Percentiles rank a stretch among this genome's conserved stretches.
phyloP scores from a whole-genome alignment of 2,329 filamentous ascomycete species.

The Pseudopithomyces chartarum region DNA sequence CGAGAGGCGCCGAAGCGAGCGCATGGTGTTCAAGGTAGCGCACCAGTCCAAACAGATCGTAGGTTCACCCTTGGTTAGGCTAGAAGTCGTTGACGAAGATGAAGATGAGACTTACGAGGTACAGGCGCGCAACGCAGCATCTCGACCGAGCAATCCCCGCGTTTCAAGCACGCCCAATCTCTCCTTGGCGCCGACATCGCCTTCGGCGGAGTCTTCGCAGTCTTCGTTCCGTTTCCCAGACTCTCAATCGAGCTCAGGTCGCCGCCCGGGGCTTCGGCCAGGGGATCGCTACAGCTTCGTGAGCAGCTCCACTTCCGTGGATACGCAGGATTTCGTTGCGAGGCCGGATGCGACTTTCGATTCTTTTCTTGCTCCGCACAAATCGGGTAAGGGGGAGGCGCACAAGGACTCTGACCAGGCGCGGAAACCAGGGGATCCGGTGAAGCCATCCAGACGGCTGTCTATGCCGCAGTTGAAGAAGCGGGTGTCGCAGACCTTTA shows the following conservation, averaged over 20 bases:
- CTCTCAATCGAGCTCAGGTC: not conserved
- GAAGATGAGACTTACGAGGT: constrained; percentile 1
- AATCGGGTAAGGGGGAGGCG: constrained; percentile 32
- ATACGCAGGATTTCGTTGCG: constrained; percentile 8
- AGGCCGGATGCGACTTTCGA: constrained; percentile 31
- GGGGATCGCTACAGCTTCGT: constrained; percentile 10
- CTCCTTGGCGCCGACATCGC: not conserved
- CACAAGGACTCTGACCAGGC: constrained; percentile 18
- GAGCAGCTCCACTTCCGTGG: constrained; percentile 17
- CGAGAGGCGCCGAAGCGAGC: constrained; percentile 15
- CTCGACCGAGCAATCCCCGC: constrained; percentile 11
- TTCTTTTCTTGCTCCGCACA: constrained; percentile 28
- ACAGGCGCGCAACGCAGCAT: constrained; percentile 7
- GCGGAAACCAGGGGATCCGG: constrained; percentile 3
- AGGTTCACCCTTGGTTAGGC: constrained; percentile 9
- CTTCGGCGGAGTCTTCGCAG: not conserved
- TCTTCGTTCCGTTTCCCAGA: not conserved
- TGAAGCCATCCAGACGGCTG: not conserved
- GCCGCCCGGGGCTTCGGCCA: constrained; percentile 8
- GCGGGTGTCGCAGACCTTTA: constrained; percentile 2
- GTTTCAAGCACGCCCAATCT: constrained; percentile 7
- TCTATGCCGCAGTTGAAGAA: constrained; percentile 3
- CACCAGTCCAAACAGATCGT: constrained; percentile 16
- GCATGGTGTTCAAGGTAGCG: not conserved
- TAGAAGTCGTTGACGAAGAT: constrained; percentile 11